Evolutionary conservation across 495 filamentous ascomycete genomes (phyloP).

Genomic region (Filosporella fistucella): DNA sequence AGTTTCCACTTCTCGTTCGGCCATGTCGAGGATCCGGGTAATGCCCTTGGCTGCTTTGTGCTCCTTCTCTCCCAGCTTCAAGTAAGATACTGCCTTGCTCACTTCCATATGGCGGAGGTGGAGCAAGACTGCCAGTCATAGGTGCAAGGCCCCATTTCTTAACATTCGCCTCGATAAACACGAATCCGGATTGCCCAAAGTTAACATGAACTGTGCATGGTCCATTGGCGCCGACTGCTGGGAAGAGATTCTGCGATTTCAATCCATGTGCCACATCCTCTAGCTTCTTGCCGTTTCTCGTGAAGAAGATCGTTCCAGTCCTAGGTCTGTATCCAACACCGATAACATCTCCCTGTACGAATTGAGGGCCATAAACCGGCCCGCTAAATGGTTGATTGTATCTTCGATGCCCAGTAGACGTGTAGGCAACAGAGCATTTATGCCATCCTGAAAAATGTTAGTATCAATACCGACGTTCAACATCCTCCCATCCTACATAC

Average conservation of each 20-base stretch:
- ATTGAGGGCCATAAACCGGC: slow-evolving; percentile 74
- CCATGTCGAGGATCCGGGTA: slow-evolving; percentile 45
- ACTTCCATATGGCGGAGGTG: slow-evolving; percentile 92
- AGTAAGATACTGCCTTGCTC: slow-evolving; percentile 94
- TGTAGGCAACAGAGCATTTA: slow-evolving; percentile 86
- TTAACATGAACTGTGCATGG: slow-evolving; percentile 93
- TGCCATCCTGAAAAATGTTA: slow-evolving; percentile 63
- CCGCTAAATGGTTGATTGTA: slow-evolving; percentile 86
- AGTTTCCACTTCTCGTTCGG: slow-evolving; percentile 53
- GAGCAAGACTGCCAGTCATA: slow-evolving; percentile 90
- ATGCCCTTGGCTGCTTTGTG: slow-evolving; percentile 50
- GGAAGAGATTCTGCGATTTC: slow-evolving; percentile 95
- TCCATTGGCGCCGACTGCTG: slow-evolving; percentile 89
- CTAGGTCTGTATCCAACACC: slow-evolving; percentile 93
- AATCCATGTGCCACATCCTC: slow-evolving; percentile 92
- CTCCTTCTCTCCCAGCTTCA: slow-evolving; percentile 71
- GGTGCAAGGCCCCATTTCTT: slow-evolving; percentile 99
- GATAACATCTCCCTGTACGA: slow-evolving; percentile 90
- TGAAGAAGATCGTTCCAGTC: slow-evolving; percentile 95
- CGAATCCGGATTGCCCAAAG: slow-evolving; percentile 95
- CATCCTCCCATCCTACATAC: slow-evolving; percentile 39
- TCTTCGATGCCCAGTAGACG: slow-evolving; percentile 78
- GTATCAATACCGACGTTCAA: slow-evolving; percentile 10
- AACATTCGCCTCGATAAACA: slow-evolving; percentile 98
- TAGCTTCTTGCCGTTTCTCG: slow-evolving; percentile 93